Evolutionary conservation across 2,329 filamentous ascomycete genomes (phyloP).

Genomic region (Talaromyces pinophilus): DNA sequence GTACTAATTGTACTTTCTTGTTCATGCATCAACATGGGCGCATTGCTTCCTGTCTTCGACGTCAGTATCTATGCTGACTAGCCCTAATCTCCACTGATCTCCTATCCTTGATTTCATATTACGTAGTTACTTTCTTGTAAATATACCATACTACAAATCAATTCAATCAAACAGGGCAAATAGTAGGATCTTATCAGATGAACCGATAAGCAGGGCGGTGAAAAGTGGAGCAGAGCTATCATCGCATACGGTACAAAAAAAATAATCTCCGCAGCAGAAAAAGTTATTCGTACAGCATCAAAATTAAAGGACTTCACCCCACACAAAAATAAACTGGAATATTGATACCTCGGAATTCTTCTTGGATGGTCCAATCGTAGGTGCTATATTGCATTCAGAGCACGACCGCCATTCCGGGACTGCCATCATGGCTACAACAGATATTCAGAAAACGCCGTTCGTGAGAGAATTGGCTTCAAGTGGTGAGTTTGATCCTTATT

Average conservation of each 20-base stretch:
- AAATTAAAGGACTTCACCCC: not conserved
- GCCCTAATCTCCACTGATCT: not conserved
- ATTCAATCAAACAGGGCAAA: no score
- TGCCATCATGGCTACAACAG: slow-evolving; percentile 21
- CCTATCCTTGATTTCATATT: not conserved
- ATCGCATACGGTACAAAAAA: slow-evolving; percentile 20
- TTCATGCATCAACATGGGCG: slow-evolving; percentile 16
- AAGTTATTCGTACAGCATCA: not conserved
- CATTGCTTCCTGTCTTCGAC: not conserved
- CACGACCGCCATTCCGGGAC: not conserved
- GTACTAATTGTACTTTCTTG: slow-evolving; percentile 1
- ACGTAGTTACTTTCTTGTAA: not conserved
- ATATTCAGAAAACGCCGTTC: slow-evolving; percentile 62
- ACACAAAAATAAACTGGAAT: not conserved
- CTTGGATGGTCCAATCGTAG: not conserved
- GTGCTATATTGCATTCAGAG: not conserved
- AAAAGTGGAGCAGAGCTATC: slow-evolving; percentile 18
- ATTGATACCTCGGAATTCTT: not conserved
- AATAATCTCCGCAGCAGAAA: slow-evolving; percentile 25
- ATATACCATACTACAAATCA: not conserved
- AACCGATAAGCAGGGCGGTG: slow-evolving; percentile 21
- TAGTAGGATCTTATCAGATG: slow-evolving; percentile 8
- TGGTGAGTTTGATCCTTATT: slow-evolving; percentile 55
- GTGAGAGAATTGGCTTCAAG: slow-evolving; percentile 82
- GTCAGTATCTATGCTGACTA: not conserved